Evolutionary conservation across 306 rosid species (phyloP), one percentile per base, ranked within the genome.

Genomic region (Oxytropis ochrocephala): DNA sequence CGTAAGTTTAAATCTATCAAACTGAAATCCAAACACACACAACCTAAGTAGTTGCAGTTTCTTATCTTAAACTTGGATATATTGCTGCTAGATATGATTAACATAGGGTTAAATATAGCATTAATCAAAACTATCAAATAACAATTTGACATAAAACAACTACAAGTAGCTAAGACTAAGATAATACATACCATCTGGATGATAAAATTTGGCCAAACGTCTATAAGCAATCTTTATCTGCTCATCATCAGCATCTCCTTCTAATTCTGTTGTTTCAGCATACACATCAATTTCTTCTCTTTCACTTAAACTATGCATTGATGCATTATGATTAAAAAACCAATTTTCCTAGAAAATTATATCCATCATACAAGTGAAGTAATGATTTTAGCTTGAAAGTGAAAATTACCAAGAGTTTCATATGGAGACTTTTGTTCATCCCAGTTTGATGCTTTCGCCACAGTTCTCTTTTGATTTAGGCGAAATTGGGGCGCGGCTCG

Each of bases 141-240:
- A n/a, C 21, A 51, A 64, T 21, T 43, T 57, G 48, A 55, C 29
- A 48, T 32, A 69, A 36, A 65, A 50, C 48, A 62, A 56, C 52
- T 64, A 50, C 48, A 62, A 56, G 58, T 64, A 43, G 8, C 27
- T 44, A 60, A 75, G 58, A 60, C 39, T 44, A 64, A 76, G 48
- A 78, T 21, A 46, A 78, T 21, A 46, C 90, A 79, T 73, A 94
- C 98, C 98, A 84, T 94, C 98, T 9, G 98, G 98, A 83, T 94
- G 98, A 82, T 90, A 94, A 79, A 75, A 90, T 74, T 94, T 94
- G 59, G 97, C 98, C 89, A 94, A 81, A 36, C 92, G 91, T 79
- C 97, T 84, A 60, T 94, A 94, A 5, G 98, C 85, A 75, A 63
- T 78, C 85, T 94, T 94, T 76, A 94, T 94, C 89, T 85, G 85